Evolutionary conservation across 352 stramenopile genomes (phyloP), one percentile per base, ranked within the genome.

Genomic region (Phytophthora idaei): DNA sequence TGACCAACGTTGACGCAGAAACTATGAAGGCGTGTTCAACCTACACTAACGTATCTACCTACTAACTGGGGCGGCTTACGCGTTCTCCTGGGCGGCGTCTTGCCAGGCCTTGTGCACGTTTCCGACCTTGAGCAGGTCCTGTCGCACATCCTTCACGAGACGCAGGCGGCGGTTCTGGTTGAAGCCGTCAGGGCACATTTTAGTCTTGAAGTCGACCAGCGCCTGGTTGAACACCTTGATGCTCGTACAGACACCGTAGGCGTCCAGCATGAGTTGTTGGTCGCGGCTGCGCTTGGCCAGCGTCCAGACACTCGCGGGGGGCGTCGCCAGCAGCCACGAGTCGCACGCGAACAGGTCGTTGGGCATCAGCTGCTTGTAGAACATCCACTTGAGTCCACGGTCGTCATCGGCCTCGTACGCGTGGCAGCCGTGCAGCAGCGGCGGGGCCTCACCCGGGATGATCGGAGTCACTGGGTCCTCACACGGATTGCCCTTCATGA

Each of bases 271-370:
- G 11, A 57, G 54, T 54, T 83, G 67, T 27, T 67, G 54, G 53
- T 93, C 75, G 15, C 70, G 61, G 5, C 66, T 71, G 31, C 71
- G 57, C 67, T 90, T 87, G 12, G 82, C 82, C 25, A 84, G 56
- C 11, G 78, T 80, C 87, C 87, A 95, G 8, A 93, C 57, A 5
- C 76, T 81, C 21, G 74, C 57, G 0, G 84, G 84, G 10, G 87
- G 85, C 17, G 77, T 32, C 1, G 83, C 75, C 46, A 95, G 64
- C 27, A 93, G 61, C 85, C 85, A 95, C 57, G 86, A 80, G 54
- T 95, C 85, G 52, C 87, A 95, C 21, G 82, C 65, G 53, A 95
- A 93, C 32, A 93, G 29, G 32, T 95, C 76, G 36, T 81, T 74
- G 8, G 87, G 87, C 64, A 95, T 78, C 31, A 88, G 69, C 36